phyloP scores from a whole-genome alignment of 2,329 filamentous ascomycete species.

The Venturia carpophila region DNA sequence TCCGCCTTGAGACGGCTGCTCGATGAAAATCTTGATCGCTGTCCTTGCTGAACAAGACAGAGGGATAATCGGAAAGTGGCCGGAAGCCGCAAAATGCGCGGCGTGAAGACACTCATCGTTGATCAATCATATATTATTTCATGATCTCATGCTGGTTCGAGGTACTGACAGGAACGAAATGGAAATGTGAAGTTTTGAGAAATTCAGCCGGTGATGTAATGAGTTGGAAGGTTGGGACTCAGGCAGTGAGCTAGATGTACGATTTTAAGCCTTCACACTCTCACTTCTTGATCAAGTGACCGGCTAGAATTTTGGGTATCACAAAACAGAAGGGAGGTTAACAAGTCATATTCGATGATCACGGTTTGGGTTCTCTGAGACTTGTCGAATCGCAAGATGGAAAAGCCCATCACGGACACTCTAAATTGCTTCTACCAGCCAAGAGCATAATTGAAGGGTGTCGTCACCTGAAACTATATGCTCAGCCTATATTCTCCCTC shows the following conservation, averaged over 20 bases:
- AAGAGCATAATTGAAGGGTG: background rate
- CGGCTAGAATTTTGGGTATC: background rate
- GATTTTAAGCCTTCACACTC: background rate
- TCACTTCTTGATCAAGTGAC: too few species aligned
- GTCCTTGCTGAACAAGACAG: background rate
- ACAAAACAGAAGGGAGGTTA: background rate
- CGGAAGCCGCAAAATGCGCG: background rate
- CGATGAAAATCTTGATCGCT: slow-evolving; percentile 3
- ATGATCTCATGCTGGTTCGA: background rate
- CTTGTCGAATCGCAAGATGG: background rate
- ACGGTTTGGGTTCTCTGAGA: background rate
- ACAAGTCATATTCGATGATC: background rate
- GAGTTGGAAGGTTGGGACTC: background rate
- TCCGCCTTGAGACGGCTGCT: background rate
- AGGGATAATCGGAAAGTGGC: slow-evolving; percentile 2
- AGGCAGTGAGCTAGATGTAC: background rate
- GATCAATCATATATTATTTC: background rate
- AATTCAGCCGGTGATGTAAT: slow-evolving; percentile 9
- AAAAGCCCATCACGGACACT: background rate
- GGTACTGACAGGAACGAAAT: background rate
- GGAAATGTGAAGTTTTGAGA: background rate
- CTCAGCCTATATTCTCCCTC: background rate
- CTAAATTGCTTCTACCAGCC: background rate
- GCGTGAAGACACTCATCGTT: slow-evolving; percentile 6
- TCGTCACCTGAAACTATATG: background rate